Percentiles rank a stretch among this genome's conserved stretches.
phyloP scores from a whole-genome alignment of 345 rosid genomes.

The Barbarea vulgaris region DNA sequence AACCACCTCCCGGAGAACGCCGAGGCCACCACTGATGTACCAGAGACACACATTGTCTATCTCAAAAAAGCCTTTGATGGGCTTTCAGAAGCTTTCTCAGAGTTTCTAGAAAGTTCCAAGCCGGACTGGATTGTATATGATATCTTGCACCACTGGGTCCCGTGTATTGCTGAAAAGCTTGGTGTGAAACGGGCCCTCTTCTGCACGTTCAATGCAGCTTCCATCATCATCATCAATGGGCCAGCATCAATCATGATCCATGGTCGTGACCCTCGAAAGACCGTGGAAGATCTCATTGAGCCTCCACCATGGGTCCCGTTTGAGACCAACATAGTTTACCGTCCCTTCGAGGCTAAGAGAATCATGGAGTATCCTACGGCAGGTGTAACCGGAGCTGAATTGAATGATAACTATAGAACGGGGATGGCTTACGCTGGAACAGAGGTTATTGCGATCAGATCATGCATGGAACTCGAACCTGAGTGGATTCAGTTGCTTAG shows the following conservation, averaged over 20 bases:
- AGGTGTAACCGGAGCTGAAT: not conserved
- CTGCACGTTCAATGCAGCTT: not conserved
- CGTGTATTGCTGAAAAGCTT: too few species aligned
- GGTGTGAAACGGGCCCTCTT: not conserved
- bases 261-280: slow-evolving; percentile 14
- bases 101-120: not conserved
- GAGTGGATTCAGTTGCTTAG: slow-evolving; percentile 27
- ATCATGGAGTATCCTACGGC: not conserved
- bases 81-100: not conserved
- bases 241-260: slow-evolving; percentile 5
- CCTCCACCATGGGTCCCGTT: slow-evolving; percentile 19
- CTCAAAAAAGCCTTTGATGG: not conserved
- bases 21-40: not conserved
- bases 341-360: slow-evolving; percentile 9
- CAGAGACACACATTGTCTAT: not conserved
- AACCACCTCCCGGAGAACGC: too few species aligned
- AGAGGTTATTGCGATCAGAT: slow-evolving; percentile 17
- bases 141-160: not conserved
- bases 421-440: slow-evolving; percentile 7
- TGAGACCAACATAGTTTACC: slow-evolving; percentile 18
- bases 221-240: not conserved
- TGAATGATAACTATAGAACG: not conserved
- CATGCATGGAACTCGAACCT: slow-evolving; percentile 37
- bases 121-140: too few species aligned
- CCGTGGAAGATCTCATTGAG: slow-evolving; percentile 16